Percentiles rank a stretch among this genome's conserved stretches.
Conservation (phyloP, 768 basidiomycete genomes). For the Psilocybe cubensis region DNA sequence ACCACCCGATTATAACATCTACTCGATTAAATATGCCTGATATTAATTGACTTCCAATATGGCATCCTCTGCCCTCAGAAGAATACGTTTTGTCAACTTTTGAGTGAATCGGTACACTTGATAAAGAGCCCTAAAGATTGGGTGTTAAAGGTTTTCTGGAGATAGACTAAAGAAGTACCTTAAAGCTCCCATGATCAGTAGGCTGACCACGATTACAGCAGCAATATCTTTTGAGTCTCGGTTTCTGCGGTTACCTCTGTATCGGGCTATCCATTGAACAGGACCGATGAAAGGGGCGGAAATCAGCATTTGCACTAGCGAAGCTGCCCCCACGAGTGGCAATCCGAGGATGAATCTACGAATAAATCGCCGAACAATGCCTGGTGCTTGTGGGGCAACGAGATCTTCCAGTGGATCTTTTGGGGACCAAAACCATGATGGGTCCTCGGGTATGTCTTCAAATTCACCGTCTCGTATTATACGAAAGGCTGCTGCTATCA, state of each 20-base stretch:
- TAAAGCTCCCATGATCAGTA: slow-evolving; percentile 63
- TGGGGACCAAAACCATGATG: slow-evolving; percentile 19
- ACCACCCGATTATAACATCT: not conserved
- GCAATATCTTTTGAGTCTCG: slow-evolving; percentile 64
- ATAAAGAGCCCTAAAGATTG: slow-evolving; percentile 58
- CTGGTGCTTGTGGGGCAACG: slow-evolving; percentile 32
- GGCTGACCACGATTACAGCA: slow-evolving; percentile 63
- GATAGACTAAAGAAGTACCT: slow-evolving; percentile 41
- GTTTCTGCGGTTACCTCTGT: slow-evolving; percentile 60
- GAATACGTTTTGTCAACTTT: slow-evolving; percentile 55
- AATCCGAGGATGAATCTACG: slow-evolving; percentile 78
- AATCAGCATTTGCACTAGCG: slow-evolving; percentile 71
- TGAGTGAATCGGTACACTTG: slow-evolving; percentile 73
- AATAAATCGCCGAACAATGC: slow-evolving; percentile 58
- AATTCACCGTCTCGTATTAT: slow-evolving; percentile 62
- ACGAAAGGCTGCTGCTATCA: slow-evolving; percentile 64
- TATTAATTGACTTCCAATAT: slow-evolving; percentile 71
- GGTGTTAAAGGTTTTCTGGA: slow-evolving; percentile 8
- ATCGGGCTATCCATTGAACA: slow-evolving; percentile 71
- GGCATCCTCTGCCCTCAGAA: slow-evolving; percentile 77
- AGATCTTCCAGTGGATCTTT: slow-evolving; percentile 18
- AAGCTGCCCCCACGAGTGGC: slow-evolving; percentile 78
- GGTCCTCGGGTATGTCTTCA: slow-evolving; percentile 41
- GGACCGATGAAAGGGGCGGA: slow-evolving; percentile 68
- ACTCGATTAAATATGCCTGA: slow-evolving; percentile 1